phyloP scores from a whole-genome alignment of 1,139 yeast genomes.

The Protomyces lactucae-debilis region DNA sequence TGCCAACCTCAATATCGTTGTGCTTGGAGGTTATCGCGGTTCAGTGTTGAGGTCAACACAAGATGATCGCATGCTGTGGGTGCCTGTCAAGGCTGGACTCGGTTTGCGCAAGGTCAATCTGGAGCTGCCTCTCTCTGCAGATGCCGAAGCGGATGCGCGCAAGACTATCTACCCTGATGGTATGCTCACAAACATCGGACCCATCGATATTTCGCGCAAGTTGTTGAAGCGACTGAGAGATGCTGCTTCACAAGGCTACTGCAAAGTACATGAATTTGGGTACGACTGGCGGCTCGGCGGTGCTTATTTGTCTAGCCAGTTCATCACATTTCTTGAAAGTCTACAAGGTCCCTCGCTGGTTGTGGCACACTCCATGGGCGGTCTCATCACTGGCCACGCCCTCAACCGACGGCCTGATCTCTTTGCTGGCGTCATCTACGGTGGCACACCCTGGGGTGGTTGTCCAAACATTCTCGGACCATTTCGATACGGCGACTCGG shows the following conservation, averaged over 20 bases:
- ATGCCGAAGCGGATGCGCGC: conserved; percentile 53
- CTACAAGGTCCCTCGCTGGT: conserved; percentile 49
- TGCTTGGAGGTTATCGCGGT: conserved; percentile 87
- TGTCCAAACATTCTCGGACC: conserved; percentile 88
- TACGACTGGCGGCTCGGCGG: conserved; percentile 87
- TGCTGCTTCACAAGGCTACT: conserved; percentile 38
- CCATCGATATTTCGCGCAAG: conserved; percentile 69
- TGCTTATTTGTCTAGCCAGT: conserved; percentile 50
- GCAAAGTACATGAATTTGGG: conserved; percentile 68
- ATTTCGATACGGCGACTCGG: conserved; percentile 71
- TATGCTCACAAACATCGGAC: conserved; percentile 76
- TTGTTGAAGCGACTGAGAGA: conserved; percentile 37
- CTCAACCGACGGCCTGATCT: conserved; percentile 62
- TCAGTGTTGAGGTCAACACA: conserved; percentile 64
- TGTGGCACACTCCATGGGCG: conserved; percentile 93
- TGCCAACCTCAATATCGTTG: conserved; percentile 61
- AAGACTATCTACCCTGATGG: conserved; percentile 65
- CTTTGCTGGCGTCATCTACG: conserved; percentile 69
- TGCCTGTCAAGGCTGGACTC: conserved; percentile 81
- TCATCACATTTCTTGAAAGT: conserved; percentile 47
- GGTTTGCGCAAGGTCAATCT: conserved; percentile 61
- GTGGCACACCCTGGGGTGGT: conserved; percentile 69
- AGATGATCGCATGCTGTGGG: conserved; percentile 70
- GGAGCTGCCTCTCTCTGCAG: conserved; percentile 63
- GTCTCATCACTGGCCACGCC: conserved; percentile 73